Conservation (phyloP, 2,329 filamentous ascomycete species). For the Beauveria medogensis region DNA sequence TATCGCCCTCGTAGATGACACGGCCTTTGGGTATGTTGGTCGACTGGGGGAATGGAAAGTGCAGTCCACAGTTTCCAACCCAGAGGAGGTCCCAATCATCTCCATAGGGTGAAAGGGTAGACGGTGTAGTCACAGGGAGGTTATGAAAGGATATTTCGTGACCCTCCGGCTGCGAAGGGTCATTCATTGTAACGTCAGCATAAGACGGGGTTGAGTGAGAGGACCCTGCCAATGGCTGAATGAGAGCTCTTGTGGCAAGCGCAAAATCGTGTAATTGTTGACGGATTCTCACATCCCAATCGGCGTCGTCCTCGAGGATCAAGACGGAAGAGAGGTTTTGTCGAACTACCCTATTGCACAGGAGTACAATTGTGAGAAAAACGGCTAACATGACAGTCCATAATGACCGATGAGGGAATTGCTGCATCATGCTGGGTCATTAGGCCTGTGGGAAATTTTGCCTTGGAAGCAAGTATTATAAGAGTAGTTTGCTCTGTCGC, state of each 20-base stretch:
- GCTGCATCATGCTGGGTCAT: neutral
- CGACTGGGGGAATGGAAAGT: constrained; percentile 19
- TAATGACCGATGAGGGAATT: neutral
- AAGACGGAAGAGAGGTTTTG: constrained; percentile 38
- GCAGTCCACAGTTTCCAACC: constrained; percentile 40
- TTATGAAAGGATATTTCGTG: constrained; percentile 16
- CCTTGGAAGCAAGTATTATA: too few relatives aligned
- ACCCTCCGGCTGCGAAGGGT: constrained; percentile 6
- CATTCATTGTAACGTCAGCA: constrained; percentile 20
- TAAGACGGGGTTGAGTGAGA: constrained; percentile 7
- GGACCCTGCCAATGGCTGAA: constrained; percentile 20
- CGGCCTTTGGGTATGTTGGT: constrained; percentile 20
- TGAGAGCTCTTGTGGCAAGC: constrained; percentile 25
- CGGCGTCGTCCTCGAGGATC: constrained; percentile 48
- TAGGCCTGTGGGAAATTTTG: too few relatives aligned
- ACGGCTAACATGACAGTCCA: neutral
- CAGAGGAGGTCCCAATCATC: constrained; percentile 45
- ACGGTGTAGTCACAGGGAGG: constrained; percentile 14
- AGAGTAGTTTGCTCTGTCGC: too few relatives aligned
- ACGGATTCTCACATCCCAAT: constrained; percentile 47
- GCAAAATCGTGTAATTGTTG: constrained; percentile 38
- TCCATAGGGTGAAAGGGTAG: constrained; percentile 34
- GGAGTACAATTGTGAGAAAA: neutral
- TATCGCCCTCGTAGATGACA: constrained; percentile 24
- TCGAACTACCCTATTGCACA: constrained; percentile 27